Evolutionary conservation across 2,329 filamentous ascomycete genomes (phyloP), one percentile per base, ranked within the genome.

Genomic region (Colletotrichum musae): DNA sequence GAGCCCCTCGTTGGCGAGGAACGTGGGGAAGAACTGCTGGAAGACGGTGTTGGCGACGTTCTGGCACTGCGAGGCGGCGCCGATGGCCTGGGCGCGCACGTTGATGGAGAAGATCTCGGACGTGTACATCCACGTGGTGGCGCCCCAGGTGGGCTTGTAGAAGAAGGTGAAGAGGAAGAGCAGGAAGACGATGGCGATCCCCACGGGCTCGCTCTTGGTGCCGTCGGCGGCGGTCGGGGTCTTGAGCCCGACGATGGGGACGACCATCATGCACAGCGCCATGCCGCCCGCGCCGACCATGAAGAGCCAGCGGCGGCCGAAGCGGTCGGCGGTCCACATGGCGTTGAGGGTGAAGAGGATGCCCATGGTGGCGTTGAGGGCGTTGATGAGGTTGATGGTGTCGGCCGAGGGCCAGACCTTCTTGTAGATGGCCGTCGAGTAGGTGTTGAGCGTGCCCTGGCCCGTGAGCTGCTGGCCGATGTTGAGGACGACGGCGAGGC

Each of bases 271-370:
- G 81, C 90, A 93, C 10, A 88, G 69, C 4, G 86, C 89, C 87
- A 93, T 93, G 45, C 91, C 91, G 52, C 90, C 79, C 48, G 87
- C 91, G 74, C 92, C 91, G 43, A 90, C 83, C 64, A 93, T 90
- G 74, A 94, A 86, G 67, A 93, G 82, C 83, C 91, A 90, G 74
- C 91, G 91, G 60, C 91, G 87, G 45, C 91, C 92, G 72, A 91
- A 93, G 58, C 91, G 86, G 77, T 93, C 91, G 41, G 92, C 89
- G 5, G 90, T 92, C 91, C 91, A 93, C 45, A 90, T 87, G 15
- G 91, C 91, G 73, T 93, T 93, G 52, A 93, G 83, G 0, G 91
- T 93, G 80, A 93, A 93, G 24, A 93, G 70, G 71, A 93, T 93
- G 65, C 90, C 90, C 72, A 90, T 91, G 6, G 91, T 93, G 48